Conservation (phyloP, 2,329 filamentous ascomycete species). For the Aspergillus novofumigatus region DNA sequence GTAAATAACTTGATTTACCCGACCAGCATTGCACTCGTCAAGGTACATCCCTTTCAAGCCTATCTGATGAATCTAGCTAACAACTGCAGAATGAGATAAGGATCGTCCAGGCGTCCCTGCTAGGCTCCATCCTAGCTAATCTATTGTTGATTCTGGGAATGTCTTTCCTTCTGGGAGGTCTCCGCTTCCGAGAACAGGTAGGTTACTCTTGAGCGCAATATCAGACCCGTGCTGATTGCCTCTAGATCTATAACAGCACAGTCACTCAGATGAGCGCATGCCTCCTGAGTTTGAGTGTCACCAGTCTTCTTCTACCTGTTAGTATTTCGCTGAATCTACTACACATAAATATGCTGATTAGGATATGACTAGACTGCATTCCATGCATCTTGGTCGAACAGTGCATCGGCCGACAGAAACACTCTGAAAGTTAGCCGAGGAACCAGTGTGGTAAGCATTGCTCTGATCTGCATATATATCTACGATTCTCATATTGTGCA, state of each 20-base stretch:
- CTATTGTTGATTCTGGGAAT: slow-evolving; percentile 85
- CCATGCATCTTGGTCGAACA: slow-evolving; percentile 74
- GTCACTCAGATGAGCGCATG: slow-evolving; percentile 96
- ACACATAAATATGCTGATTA: not conserved
- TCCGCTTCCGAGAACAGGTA: slow-evolving; percentile 82
- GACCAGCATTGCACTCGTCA: slow-evolving; percentile 67
- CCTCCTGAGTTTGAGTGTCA: slow-evolving; percentile 82
- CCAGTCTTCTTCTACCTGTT: slow-evolving; percentile 79
- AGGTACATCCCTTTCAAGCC: slow-evolving; percentile 42
- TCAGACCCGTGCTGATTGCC: not conserved
- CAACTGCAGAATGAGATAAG: slow-evolving; percentile 64
- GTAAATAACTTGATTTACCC: not conserved
- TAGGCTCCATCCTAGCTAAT: slow-evolving; percentile 87
- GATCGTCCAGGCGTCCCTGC: slow-evolving; percentile 83
- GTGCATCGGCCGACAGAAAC: slow-evolving; percentile 58
- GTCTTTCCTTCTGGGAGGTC: slow-evolving; percentile 80
- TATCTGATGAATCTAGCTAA: not conserved
- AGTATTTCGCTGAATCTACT: slow-evolving; percentile 23
- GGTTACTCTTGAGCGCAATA: slow-evolving; percentile 10
- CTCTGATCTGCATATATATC: not conserved
- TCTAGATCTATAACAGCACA: slow-evolving; percentile 83
- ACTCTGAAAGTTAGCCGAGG: slow-evolving; percentile 84
- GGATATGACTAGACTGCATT: slow-evolving; percentile 66
- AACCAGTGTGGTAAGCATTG: slow-evolving; percentile 68
- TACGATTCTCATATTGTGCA: slow-evolving; percentile 23